Conservation (phyloP, 1,284 basidiomycete species). For the Moniliophthora roreri region DNA sequence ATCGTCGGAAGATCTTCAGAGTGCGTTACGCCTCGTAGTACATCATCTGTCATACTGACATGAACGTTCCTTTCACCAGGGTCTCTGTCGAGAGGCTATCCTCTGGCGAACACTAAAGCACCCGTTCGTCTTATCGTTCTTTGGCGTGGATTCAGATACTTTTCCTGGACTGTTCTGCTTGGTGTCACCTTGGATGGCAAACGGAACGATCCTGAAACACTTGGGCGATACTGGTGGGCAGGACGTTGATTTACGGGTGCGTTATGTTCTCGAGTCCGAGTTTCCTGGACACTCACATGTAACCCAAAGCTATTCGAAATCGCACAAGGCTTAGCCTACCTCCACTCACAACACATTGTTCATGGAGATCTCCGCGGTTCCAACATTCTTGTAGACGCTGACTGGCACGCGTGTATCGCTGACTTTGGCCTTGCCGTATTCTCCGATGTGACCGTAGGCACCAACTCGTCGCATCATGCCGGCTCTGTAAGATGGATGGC, state of each 20-base stretch:
- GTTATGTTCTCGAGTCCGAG: too few relatives aligned
- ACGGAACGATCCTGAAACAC: slow-evolving; percentile 18
- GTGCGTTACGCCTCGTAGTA: neutral
- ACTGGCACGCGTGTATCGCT: slow-evolving; percentile 18
- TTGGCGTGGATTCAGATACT: slow-evolving; percentile 20
- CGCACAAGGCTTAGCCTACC: slow-evolving; percentile 13
- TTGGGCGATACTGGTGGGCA: neutral
- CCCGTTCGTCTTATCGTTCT: slow-evolving; percentile 20
- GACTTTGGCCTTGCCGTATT: slow-evolving; percentile 23
- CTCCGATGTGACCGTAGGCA: slow-evolving; percentile 9
- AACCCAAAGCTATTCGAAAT: slow-evolving; percentile 11
- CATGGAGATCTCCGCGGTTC: slow-evolving; percentile 14
- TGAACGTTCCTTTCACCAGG: slow-evolving; percentile 7
- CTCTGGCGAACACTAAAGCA: slow-evolving; percentile 21
- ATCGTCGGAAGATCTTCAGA: neutral
- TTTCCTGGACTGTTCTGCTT: slow-evolving; percentile 18
- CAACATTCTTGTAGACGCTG: slow-evolving; percentile 22
- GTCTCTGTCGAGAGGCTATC: slow-evolving; percentile 18
- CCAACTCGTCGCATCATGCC: slow-evolving; percentile 7
- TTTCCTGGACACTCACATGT: neutral
- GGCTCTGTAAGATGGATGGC: slow-evolving; percentile 25
- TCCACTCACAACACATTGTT: slow-evolving; percentile 14
- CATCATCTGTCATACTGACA: neutral
- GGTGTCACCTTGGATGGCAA: slow-evolving; percentile 21
- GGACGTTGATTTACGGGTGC: slow-evolving; percentile 2